Evolutionary conservation across 176 grass and related monocot species (phyloP), one percentile per base, ranked within the genome.

Genomic region (Oryza longistaminata): DNA sequence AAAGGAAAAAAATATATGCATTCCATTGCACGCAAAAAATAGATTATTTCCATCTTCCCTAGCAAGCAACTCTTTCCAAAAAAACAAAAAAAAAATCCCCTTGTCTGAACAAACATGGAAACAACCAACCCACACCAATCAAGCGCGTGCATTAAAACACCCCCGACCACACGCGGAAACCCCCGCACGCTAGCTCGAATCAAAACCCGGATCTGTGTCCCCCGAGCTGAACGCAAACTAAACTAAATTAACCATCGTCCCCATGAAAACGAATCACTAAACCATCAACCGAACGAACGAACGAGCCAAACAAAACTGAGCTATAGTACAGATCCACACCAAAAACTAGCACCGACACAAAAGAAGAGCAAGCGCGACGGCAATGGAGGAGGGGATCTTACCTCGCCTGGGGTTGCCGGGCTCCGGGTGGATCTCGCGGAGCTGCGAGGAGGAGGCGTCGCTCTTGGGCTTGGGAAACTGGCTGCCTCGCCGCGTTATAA

Each of bases 401-500:
- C 89, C 89, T 91, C 65, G 40, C 70, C 76, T 49, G 64, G 60
- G 48, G 4, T 5, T 64, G 22, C 50, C 64, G 44, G 39, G 52
- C 52, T 39, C 79, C 58, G 60, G 39, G 58, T 40, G 80, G 88
- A 90, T 87, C 89, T 91, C 81, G 76, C 31, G 72, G 80, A 21
- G 68, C 27, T 5, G 46, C 0, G 35, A 5, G 3, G 44, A 64
- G n/a, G 78, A 17, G 5, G 69, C 58, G 72, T 33, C 49, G 82
- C 43, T 65, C 71, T n/a, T 42, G 66, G 34, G 3, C 62, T 58
- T 35, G 34, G 34, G 34, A 31, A 64, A 0, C 48, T 58, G 70
- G 81, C 39, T 8, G 39, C 42, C 64, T 81, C 85, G 68, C 75
- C 81, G 89, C 64, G 85, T 80, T 87, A 87, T 91, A 87, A 87